Evolutionary conservation across 1,284 basidiomycete genomes (phyloP), one percentile per base, ranked within the genome.

Genomic region (Heterobasidion annosum): DNA sequence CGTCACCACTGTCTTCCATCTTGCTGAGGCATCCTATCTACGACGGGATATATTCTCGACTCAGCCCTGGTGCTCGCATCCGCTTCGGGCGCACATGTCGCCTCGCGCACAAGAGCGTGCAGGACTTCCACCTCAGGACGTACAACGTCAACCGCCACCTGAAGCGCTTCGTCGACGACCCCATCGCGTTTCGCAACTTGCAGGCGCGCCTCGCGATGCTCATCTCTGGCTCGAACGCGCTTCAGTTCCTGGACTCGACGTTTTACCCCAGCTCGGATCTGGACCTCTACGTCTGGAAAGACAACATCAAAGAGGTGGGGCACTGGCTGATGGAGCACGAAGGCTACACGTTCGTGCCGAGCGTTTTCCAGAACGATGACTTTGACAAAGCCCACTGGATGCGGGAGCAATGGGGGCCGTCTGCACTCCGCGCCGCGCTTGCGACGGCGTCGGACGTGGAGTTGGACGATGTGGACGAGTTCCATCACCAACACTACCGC

Each of bases 191-290:
- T 55, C 72, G 77, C 16, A 62, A 58, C 34, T 63, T 80, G 6
- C 77, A 78, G 62, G 70, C 68, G 0, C 57, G 59, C 34, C 77
- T 74, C 0, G 68, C 68, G 19, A 68, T 70, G 0, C 59, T 81
- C 15, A 68, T 80, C n/a, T 79, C 77, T 1, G 78, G 78, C 15
- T 80, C 78, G 0, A 67, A 63, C 34, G 78, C 73, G 1, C 69
- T 79, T 3, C 77, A 79, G 58, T 76, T 79, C 59, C 67, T 81
- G 48, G 71, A 72, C 47, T 60, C 77, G 10, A 60, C 64, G 0
- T 59, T 64, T 34, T 81, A 78, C 58, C 68, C 69, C 1, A 67
- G 69, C 12, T 68, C 75, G 2, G 78, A 79, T 60, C 70, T 80
- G 2, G 78, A 81, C 55, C 42, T 79, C 4, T 81, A 78, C 59